These are phyloP conservation scores for Malus fusca DNA, from an alignment of 306 rosid species.

Conservation along the genomic window DNA sequence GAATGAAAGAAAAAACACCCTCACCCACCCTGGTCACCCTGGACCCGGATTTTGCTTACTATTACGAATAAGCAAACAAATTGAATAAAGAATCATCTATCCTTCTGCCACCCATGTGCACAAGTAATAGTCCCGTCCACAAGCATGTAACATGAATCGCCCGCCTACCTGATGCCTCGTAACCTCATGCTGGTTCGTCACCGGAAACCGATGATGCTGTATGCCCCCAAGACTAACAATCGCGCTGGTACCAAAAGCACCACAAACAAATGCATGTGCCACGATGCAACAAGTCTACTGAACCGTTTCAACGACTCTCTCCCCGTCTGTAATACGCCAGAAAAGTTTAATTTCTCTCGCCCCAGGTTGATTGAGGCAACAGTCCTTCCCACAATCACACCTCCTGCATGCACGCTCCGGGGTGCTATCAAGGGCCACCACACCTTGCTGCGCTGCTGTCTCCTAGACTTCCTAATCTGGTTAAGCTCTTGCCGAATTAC, in stretches of 20 bases:
- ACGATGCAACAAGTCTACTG: slow-evolving; percentile 70
- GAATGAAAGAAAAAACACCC: neutral
- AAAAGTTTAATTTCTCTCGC: slow-evolving; percentile 44
- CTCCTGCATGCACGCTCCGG: slow-evolving; percentile 16
- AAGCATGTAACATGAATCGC: neutral
- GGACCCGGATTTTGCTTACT: neutral
- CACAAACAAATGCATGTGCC: slow-evolving; percentile 71
- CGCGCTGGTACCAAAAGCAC: slow-evolving; percentile 60
- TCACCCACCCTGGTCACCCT: neutral
- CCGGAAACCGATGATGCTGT: slow-evolving; percentile 28
- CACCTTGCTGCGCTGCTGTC: slow-evolving; percentile 54
- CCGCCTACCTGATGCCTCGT: neutral
- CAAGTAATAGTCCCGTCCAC: slow-evolving; percentile 5
- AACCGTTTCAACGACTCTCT: slow-evolving; percentile 62
- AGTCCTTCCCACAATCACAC: slow-evolving; percentile 44
- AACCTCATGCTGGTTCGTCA: slow-evolving; percentile 2
- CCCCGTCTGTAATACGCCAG: slow-evolving; percentile 54
- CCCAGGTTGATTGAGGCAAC: slow-evolving; percentile 29
- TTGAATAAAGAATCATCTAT: slow-evolving; percentile 80
- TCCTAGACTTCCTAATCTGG: slow-evolving; percentile 46
- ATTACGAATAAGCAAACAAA: neutral
- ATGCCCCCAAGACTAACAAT: slow-evolving; percentile 44
- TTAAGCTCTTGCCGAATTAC: slow-evolving; percentile 74
- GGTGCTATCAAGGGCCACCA: slow-evolving; percentile 71
- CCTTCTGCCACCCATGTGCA: slow-evolving; percentile 18